Conservation (phyloP, 108 stramenopile genomes). For the Cylindrotheca closterium region DNA sequence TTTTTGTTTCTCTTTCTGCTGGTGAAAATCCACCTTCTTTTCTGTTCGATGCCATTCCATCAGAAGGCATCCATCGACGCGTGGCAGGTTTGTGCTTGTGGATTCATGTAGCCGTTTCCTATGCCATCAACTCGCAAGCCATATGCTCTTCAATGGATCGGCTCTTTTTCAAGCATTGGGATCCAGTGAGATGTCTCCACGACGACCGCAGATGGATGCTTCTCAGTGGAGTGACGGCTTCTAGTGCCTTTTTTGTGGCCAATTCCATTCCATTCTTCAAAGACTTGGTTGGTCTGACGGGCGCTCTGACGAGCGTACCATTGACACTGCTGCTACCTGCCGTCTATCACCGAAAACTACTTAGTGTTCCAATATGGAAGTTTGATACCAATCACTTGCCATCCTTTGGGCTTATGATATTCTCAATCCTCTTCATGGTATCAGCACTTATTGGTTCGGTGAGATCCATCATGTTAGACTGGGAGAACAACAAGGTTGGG, state of each 20-base stretch:
- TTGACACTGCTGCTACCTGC: conserved; percentile 68
- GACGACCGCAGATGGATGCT: conserved; percentile 50
- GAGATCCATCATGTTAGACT: conserved; percentile 55
- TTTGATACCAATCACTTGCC: conserved; percentile 10
- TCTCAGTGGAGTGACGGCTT: conserved; percentile 45
- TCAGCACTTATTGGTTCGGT: conserved; percentile 56
- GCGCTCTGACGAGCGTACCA: conserved; percentile 65
- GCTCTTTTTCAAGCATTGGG: conserved; percentile 35
- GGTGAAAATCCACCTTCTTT: conserved; percentile 67
- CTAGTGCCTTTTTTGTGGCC: conserved; percentile 54
- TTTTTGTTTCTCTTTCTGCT: conserved; percentile 49
- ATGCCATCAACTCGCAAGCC: conserved; percentile 78
- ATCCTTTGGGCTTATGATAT: conserved; percentile 43
- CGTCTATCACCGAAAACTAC: conserved; percentile 47
- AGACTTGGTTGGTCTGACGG: conserved; percentile 71
- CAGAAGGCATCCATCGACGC: conserved; percentile 35
- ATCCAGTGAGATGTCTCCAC: conserved; percentile 13
- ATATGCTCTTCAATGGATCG: conserved; percentile 73
- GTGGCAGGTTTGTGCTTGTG: conserved; percentile 66
- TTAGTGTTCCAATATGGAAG: conserved; percentile 21
- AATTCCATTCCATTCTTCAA: conserved; percentile 73
- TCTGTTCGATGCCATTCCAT: conserved; percentile 66
- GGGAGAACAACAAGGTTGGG: conserved; percentile 40
- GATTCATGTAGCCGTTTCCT: conserved; percentile 72
- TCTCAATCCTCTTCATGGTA: conserved; percentile 54